A percentile compares a stretch with the other conserved stretches of the same genome.
These are phyloP conservation scores for Rhodotorula sp. DNA, from an alignment of 1,284 basidiomycete genomes.

Conservation along the genomic window DNA sequence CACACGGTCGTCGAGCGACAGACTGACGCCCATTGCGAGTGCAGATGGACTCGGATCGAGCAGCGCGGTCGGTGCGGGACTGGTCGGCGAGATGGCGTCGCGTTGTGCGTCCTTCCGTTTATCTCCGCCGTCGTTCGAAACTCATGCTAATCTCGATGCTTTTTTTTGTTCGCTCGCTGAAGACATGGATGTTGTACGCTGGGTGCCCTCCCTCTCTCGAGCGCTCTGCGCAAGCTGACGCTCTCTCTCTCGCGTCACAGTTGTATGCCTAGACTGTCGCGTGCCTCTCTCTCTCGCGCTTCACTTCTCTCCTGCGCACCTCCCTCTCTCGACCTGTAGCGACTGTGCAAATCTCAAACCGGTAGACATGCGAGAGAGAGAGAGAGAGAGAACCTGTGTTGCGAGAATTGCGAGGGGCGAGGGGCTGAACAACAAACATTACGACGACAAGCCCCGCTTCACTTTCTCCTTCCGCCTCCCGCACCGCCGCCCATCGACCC, in stretches of 20 bases:
- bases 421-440: too few relatives aligned
- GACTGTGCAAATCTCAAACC: too few relatives aligned
- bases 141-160: neutral
- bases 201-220: neutral
- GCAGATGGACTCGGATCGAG: conserved; percentile 72
- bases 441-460: neutral
- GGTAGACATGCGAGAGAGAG: too few relatives aligned
- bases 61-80: conserved; percentile 79
- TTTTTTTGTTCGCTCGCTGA: neutral
- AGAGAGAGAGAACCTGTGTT: too few relatives aligned
- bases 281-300: neutral
- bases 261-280: neutral
- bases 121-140: neutral
- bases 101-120: conserved; percentile 38
- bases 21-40: too few relatives aligned
- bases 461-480: neutral
- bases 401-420: too few relatives aligned
- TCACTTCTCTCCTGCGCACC: too few relatives aligned
- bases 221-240: neutral
- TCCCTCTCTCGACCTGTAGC: too few relatives aligned
- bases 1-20: too few relatives aligned
- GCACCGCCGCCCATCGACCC: conserved; percentile 11
- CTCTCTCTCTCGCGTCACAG: neutral
- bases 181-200: conserved; percentile 40
- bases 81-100: conserved; percentile 78